Conservation (phyloP, 208 protist species). For the Wallacemonas sp. region DNA sequence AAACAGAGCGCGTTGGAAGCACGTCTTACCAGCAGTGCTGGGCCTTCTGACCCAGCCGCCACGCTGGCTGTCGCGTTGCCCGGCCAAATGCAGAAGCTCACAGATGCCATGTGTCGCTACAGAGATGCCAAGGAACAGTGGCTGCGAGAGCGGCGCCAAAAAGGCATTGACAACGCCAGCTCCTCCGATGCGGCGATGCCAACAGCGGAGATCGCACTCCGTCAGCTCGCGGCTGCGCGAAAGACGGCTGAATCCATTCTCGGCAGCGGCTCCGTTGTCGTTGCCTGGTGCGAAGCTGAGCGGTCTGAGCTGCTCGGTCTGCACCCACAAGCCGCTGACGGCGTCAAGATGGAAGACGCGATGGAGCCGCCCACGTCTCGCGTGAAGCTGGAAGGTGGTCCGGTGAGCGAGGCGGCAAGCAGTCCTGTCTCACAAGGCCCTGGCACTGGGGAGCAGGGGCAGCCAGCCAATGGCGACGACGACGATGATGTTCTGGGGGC, state of each 20-base stretch:
- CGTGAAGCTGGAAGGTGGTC: conserved; percentile 34
- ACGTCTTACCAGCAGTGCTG: conserved; percentile 12
- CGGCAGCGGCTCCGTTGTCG: conserved; percentile 29
- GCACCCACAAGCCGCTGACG: background rate
- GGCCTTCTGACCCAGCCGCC: conserved; percentile 9
- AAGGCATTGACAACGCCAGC: background rate
- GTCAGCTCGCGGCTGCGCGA: conserved; percentile 34
- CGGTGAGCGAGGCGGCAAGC: conserved; percentile 5
- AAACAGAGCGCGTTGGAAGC: conserved; percentile 29
- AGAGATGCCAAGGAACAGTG: conserved; percentile 66
- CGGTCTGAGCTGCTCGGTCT: conserved; percentile 38
- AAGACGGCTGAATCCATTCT: conserved; percentile 47
- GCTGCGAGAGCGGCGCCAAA: conserved; percentile 18
- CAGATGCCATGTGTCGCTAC: conserved; percentile 61
- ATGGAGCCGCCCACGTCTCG: background rate
- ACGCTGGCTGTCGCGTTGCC: conserved; percentile 24
- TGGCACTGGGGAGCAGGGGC: background rate
- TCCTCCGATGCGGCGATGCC: background rate
- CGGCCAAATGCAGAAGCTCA: conserved; percentile 41
- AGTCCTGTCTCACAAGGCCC: background rate
- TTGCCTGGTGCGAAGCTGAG: conserved; percentile 72
- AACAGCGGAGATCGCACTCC: conserved; percentile 7
- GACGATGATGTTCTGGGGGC: conserved; percentile 57
- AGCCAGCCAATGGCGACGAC: conserved; percentile 14
- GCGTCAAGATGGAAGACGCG: conserved; percentile 9